Percentiles rank a stretch among this genome's conserved stretches.
Evolutionary conservation across 1,139 yeast species (phyloP).

Genomic region (Protomyces gravidus): DNA sequence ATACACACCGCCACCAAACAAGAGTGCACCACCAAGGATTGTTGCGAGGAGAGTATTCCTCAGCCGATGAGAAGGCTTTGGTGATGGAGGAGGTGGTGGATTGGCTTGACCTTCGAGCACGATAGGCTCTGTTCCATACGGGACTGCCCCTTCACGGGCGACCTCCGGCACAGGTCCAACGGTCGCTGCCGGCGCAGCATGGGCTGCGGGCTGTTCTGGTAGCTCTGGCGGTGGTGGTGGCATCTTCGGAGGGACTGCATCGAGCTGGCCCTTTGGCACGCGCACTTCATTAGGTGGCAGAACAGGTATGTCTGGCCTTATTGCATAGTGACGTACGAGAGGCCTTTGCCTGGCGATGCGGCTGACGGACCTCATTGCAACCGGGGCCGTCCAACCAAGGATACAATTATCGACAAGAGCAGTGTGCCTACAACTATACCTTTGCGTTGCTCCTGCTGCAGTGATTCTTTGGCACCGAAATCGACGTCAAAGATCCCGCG

Average conservation of each 20-base stretch:
- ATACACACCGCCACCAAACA: constrained; percentile 43
- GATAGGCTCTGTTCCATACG: constrained; percentile 9
- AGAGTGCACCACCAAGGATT: constrained; percentile 34
- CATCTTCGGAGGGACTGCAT: constrained; percentile 22
- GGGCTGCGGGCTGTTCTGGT: background rate
- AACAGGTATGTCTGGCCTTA: constrained; percentile 17
- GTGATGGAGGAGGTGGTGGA: constrained; percentile 2
- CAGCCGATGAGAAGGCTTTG: constrained; percentile 7
- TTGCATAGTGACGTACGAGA: constrained; percentile 4
- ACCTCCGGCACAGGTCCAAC: background rate
- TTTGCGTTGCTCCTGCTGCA: too few relatives aligned
- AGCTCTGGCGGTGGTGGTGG: constrained; percentile 3
- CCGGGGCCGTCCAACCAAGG: too few relatives aligned
- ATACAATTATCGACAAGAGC: too few relatives aligned
- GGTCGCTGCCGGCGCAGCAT: background rate
- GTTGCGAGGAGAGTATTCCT: constrained; percentile 28
- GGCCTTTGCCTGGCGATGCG: background rate
- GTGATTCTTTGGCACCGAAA: too few relatives aligned
- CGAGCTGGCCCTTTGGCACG: background rate
- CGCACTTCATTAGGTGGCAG: constrained; percentile 11
- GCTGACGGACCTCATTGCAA: background rate
- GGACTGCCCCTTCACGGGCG: constrained; percentile 10
- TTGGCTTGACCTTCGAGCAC: background rate
- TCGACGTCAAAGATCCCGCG: too few relatives aligned
- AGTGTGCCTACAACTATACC: too few relatives aligned